Conservation (phyloP, 371 early-diverging fungal species). For the Fennellomyces sp. region DNA sequence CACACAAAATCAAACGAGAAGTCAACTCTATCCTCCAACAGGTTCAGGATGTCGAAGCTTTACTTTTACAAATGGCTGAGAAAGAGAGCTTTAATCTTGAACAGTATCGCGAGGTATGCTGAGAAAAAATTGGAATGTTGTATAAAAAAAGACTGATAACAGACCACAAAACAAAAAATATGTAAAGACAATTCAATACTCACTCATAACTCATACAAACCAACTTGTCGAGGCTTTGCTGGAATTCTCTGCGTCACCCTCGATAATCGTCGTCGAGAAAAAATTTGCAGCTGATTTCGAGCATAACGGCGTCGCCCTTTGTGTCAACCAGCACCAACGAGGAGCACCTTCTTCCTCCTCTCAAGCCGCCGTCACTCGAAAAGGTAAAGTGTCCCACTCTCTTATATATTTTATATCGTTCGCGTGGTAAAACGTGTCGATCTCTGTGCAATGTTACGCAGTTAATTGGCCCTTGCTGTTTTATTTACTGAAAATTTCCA, state of each 20-base stretch:
- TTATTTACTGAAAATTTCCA: background rate
- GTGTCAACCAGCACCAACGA: background rate
- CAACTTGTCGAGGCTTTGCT: conserved; percentile 17
- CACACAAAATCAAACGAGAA: background rate
- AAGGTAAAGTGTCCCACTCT: background rate
- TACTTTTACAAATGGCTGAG: background rate
- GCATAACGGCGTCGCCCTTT: background rate
- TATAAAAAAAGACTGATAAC: background rate
- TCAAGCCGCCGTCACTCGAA: background rate
- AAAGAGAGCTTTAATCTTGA: background rate
- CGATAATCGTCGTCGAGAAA: conserved; percentile 6
- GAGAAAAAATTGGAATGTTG: background rate
- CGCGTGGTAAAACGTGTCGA: too few species aligned
- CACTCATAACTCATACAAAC: conserved; percentile 12
- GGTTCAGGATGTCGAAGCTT: background rate
- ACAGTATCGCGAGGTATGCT: background rate
- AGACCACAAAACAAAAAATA: background rate
- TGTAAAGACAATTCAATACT: conserved; percentile 8
- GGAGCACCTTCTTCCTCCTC: background rate
- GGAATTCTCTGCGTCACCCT: conserved; percentile 13
- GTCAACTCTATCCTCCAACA: background rate
- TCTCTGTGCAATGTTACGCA: conserved; percentile 1
- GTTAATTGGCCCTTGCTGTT: background rate
- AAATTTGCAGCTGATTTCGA: background rate
- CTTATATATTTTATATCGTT: too few species aligned